Percentiles rank a stretch among this genome's conserved stretches.
phyloP scores from a whole-genome alignment of 2,329 filamentous ascomycete species.

The Onygenales sp. region DNA sequence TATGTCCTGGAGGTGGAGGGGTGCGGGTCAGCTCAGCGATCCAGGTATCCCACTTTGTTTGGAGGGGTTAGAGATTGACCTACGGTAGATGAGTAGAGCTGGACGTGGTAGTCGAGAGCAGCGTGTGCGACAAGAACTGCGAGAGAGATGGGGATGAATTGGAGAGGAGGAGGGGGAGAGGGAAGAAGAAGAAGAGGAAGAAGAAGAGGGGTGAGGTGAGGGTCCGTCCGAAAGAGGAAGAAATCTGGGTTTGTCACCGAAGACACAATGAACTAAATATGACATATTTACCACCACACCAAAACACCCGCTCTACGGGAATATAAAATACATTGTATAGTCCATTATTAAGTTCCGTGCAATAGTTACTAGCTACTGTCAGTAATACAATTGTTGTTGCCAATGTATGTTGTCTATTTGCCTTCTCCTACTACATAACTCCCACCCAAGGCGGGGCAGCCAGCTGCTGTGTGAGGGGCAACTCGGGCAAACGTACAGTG shows the following conservation, averaged over 20 bases:
- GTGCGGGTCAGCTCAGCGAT: neutral
- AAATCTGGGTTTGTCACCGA: neutral
- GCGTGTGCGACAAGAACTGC: neutral
- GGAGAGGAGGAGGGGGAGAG: neutral
- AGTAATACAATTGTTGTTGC: too few species aligned
- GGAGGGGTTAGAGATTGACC: neutral
- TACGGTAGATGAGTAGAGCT: neutral
- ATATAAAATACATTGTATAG: neutral
- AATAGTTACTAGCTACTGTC: neutral
- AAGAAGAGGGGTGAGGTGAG: neutral
- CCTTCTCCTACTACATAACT: too few species aligned
- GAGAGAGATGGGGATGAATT: neutral
- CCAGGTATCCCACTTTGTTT: neutral
- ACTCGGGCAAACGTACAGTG: too few species aligned
- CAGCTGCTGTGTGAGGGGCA: too few species aligned
- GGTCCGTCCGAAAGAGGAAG: neutral
- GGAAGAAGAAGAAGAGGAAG: neutral
- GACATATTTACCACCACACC: neutral
- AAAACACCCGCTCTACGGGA: neutral
- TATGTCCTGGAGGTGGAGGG: conserved; percentile 4
- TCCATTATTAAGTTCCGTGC: too few species aligned
- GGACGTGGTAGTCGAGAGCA: neutral
- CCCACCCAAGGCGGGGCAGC: too few species aligned
- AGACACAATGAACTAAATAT: neutral
- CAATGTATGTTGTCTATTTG: too few species aligned